phyloP scores from a whole-genome alignment of 2,329 filamentous ascomycete species.

The Pseudovirgaria hyperparasitica region DNA sequence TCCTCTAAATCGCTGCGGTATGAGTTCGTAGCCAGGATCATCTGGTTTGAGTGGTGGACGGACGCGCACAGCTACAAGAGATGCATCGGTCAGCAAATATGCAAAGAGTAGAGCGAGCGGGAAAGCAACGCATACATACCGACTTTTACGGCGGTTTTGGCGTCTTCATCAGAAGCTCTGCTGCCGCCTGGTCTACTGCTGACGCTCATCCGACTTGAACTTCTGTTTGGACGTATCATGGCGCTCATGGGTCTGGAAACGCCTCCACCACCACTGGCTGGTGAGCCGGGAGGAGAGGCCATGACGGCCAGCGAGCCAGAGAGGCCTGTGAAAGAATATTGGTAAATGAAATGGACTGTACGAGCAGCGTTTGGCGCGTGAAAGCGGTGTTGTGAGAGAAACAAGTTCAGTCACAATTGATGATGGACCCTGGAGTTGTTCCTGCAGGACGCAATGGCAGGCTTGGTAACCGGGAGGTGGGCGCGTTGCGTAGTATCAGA shows the following conservation, averaged over 20 bases:
- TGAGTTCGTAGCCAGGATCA: conserved; percentile 88
- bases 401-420: too few relatives aligned
- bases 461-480: too few relatives aligned
- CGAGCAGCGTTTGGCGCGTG: too few relatives aligned
- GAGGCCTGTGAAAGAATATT: conserved; percentile 1
- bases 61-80: conserved; percentile 66
- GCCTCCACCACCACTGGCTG: conserved; percentile 16
- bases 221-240: conserved; percentile 64
- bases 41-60: conserved; percentile 70
- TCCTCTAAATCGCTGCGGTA: conserved; percentile 88
- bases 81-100: conserved; percentile 12
- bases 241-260: conserved; percentile 63
- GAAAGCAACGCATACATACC: conserved; percentile 59
- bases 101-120: conserved; percentile 4
- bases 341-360: too few relatives aligned
- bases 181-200: conserved; percentile 65
- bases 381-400: too few relatives aligned
- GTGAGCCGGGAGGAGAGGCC: conserved; percentile 23
- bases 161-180: conserved; percentile 79
- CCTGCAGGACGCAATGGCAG: too few relatives aligned
- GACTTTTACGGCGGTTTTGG: conserved; percentile 87
- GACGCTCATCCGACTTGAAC: conserved; percentile 76
- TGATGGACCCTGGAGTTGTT: too few relatives aligned
- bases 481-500: too few relatives aligned
- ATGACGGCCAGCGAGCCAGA: conserved; percentile 4